phyloP scores from a whole-genome alignment of 2,329 filamentous ascomycete genomes.

The Coleophoma cylindrospora region DNA sequence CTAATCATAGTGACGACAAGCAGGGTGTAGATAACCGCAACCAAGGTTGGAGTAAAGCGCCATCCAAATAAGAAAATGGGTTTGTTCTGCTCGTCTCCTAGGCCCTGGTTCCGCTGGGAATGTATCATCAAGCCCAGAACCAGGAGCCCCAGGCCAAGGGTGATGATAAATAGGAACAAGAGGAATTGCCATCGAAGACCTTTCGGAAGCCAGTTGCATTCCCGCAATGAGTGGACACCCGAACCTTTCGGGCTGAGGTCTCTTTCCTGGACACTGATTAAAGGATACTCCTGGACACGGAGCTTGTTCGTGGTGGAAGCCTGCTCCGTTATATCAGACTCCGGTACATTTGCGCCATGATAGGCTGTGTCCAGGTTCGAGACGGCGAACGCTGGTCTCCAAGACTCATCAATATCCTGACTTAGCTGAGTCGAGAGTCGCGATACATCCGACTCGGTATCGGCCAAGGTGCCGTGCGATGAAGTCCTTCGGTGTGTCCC shows the following conservation, averaged over 20 bases:
- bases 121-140: conserved; percentile 3
- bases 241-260: background rate
- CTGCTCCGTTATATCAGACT: background rate
- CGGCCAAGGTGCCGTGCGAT: background rate
- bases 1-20: conserved; percentile 6
- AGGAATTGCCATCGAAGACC: conserved; percentile 6
- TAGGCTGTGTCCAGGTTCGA: background rate
- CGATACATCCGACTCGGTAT: background rate
- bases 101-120: conserved; percentile 6
- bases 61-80: conserved; percentile 9
- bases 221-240: background rate
- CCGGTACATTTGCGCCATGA: background rate
- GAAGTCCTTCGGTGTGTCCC: background rate
- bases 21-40: conserved; percentile 9
- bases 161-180: conserved; percentile 2
- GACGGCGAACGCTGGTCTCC: background rate
- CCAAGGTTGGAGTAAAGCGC: conserved; percentile 10
- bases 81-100: conserved; percentile 3
- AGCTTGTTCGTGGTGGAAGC: background rate
- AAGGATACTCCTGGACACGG: background rate
- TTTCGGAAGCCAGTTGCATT: conserved; percentile 8
- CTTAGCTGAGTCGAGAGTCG: background rate
- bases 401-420: background rate
- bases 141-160: conserved; percentile 5
- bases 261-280: background rate